A percentile compares a stretch with the other conserved stretches of the same genome.
Conservation (phyloP, 1,139 yeast species). For the Suhomyces ambrosiae region DNA sequence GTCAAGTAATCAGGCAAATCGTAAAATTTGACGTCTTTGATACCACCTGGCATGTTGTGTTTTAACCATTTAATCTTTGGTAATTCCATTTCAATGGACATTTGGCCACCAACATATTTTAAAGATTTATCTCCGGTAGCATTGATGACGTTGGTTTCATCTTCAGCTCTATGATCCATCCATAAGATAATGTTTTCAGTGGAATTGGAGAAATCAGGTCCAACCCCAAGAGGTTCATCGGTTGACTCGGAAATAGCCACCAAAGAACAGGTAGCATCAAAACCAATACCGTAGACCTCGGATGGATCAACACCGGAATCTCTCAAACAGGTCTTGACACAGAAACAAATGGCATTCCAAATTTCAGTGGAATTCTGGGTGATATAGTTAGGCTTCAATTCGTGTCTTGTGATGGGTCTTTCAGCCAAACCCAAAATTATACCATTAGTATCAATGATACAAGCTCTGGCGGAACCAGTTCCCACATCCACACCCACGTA, state of each 20-base stretch:
- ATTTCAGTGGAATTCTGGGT: conserved; percentile 92
- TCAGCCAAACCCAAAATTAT: conserved; percentile 80
- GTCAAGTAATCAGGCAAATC: conserved; percentile 91
- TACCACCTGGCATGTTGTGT: conserved; percentile 72
- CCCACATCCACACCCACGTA: conserved; percentile 97
- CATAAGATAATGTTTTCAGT: conserved; percentile 86
- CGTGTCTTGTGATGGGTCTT: conserved; percentile 75
- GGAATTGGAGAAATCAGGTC: conserved; percentile 78
- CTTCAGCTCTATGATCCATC: conserved; percentile 98
- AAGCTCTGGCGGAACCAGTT: conserved; percentile 95
- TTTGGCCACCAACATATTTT: conserved; percentile 93
- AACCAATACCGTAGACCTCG: conserved; percentile 82
- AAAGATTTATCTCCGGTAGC: conserved; percentile 76
- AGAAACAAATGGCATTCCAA: conserved; percentile 85
- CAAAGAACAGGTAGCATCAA: conserved; percentile 95
- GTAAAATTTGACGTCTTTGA: conserved; percentile 76
- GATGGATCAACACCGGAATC: conserved; percentile 73
- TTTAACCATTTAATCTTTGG: conserved; percentile 98
- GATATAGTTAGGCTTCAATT: conserved; percentile 67
- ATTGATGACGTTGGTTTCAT: conserved; percentile 81
- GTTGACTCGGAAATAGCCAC: conserved; percentile 71
- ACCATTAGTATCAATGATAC: conserved; percentile 82
- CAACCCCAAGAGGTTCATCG: conserved; percentile 81
- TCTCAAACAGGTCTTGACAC: conserved; percentile 71
- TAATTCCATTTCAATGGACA: conserved; percentile 97